These are phyloP conservation scores for Luvunga scandens DNA, from an alignment of 345 rosid species.

Conservation along the genomic window DNA sequence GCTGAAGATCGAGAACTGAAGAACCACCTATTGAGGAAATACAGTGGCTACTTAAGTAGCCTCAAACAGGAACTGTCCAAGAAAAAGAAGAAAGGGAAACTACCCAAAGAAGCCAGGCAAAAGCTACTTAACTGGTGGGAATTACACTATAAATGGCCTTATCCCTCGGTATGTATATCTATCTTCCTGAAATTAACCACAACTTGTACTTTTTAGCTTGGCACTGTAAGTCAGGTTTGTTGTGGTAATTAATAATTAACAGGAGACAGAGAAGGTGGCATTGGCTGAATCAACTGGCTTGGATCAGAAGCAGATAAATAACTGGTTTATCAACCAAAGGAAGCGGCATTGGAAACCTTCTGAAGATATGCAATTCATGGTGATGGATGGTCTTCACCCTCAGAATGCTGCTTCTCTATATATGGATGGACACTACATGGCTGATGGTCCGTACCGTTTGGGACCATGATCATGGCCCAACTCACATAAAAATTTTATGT, in stretches of 20 bases:
- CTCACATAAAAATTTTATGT: neutral
- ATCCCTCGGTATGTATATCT: constrained; percentile 71
- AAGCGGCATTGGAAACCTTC: constrained; percentile 99
- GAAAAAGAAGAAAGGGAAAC: constrained; percentile 98
- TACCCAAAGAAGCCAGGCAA: constrained; percentile 98
- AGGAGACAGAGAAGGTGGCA: constrained; percentile 97
- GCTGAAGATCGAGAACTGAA: constrained; percentile 95
- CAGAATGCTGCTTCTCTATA: constrained; percentile 87
- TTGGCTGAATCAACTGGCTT: constrained; percentile 94
- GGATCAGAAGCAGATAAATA: constrained; percentile 98
- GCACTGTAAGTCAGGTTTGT: neutral
- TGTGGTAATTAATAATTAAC: neutral
- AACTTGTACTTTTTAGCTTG: neutral
- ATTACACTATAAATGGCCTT: constrained; percentile 98
- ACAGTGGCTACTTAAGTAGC: constrained; percentile 93
- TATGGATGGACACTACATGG: constrained; percentile 90
- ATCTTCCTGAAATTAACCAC: neutral
- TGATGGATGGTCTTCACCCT: constrained; percentile 93
- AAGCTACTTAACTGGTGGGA: constrained; percentile 99
- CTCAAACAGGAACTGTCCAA: constrained; percentile 96
- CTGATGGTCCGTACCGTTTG: constrained; percentile 89
- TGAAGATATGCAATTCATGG: constrained; percentile 99
- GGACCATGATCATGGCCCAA: constrained; percentile 50
- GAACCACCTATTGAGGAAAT: constrained; percentile 86
- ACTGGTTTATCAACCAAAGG: constrained; percentile 99